Percentiles rank a stretch among this genome's conserved stretches.
Conservation (phyloP, 371 early-diverging fungal genomes). For the Thermomucor indicae-seudaticae region DNA sequence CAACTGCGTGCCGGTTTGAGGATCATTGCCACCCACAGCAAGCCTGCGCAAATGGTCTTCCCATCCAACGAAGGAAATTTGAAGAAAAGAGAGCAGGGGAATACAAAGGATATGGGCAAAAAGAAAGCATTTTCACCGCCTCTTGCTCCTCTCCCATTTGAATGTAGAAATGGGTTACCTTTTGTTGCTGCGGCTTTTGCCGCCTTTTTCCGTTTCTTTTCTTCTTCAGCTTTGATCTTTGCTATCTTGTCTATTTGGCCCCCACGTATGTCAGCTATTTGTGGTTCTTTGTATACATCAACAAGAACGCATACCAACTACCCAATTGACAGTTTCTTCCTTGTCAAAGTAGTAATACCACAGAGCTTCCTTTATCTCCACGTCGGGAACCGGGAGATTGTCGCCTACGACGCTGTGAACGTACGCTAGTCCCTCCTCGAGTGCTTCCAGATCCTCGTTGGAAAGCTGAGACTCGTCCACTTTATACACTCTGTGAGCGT, state of each 20-base stretch:
- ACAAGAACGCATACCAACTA: slow-evolving; percentile 49
- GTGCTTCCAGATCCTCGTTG: slow-evolving; percentile 42
- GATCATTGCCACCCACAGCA: no score
- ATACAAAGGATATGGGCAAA: no score
- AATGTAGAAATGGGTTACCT: slow-evolving; percentile 15
- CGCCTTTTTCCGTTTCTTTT: slow-evolving; percentile 38
- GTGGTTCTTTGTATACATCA: no score
- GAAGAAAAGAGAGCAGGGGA: neutral
- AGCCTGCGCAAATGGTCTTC: no score
- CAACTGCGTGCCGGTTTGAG: neutral
- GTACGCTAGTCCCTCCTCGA: slow-evolving; percentile 50
- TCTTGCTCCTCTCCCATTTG: neutral
- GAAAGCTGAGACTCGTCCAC: slow-evolving; percentile 36
- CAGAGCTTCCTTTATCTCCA: slow-evolving; percentile 62
- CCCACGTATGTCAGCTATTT: no score
- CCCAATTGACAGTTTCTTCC: slow-evolving; percentile 52
- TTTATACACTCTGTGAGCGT: neutral
- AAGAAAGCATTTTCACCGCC: neutral
- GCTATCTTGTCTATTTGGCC: slow-evolving; percentile 38
- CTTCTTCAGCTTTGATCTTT: slow-evolving; percentile 27
- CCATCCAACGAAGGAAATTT: neutral
- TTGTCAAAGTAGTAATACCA: slow-evolving; percentile 65
- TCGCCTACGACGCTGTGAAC: slow-evolving; percentile 54
- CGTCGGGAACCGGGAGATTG: slow-evolving; percentile 33
- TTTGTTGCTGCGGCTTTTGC: slow-evolving; percentile 35